Percentiles rank a stretch among this genome's conserved stretches.
Conservation (phyloP, 2,329 filamentous ascomycete genomes). For the Trichoderma oligosporum region DNA sequence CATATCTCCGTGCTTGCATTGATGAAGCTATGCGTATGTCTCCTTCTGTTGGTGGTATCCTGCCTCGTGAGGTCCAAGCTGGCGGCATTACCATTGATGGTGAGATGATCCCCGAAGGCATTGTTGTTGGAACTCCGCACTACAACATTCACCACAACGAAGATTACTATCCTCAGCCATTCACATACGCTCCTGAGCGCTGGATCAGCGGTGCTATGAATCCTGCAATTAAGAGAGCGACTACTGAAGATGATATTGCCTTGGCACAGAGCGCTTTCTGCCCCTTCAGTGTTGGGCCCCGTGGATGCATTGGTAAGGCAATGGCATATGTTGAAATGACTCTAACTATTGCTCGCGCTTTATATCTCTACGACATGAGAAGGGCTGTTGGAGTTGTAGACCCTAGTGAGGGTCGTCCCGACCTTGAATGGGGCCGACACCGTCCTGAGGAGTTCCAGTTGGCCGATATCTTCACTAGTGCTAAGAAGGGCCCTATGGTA, state of each 20-base stretch:
- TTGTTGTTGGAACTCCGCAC: constrained; percentile 60
- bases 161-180: constrained; percentile 58
- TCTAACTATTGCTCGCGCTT: constrained; percentile 56
- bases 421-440: constrained; percentile 52
- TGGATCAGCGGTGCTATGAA: constrained; percentile 54
- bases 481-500: constrained; percentile 67
- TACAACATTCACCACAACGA: constrained; percentile 67
- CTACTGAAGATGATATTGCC: constrained; percentile 49
- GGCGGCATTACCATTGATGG: constrained; percentile 55
- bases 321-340: constrained; percentile 66
- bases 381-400: constrained; percentile 47
- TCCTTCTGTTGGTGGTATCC: constrained; percentile 56
- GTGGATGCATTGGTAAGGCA: constrained; percentile 69
- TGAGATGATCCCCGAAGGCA: constrained; percentile 53
- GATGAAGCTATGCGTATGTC: constrained; percentile 63
- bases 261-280: constrained; percentile 66
- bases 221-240: constrained; percentile 34
- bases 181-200: constrained; percentile 58
- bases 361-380: constrained; percentile 60
- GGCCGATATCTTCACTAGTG: constrained; percentile 67
- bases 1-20: constrained; percentile 61
- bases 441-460: constrained; percentile 63
- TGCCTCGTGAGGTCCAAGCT: constrained; percentile 56
- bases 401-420: constrained; percentile 49
- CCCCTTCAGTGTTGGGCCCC: constrained; percentile 66